phyloP scores from a whole-genome alignment of 345 rosid genomes.

The Combretum micranthum region DNA sequence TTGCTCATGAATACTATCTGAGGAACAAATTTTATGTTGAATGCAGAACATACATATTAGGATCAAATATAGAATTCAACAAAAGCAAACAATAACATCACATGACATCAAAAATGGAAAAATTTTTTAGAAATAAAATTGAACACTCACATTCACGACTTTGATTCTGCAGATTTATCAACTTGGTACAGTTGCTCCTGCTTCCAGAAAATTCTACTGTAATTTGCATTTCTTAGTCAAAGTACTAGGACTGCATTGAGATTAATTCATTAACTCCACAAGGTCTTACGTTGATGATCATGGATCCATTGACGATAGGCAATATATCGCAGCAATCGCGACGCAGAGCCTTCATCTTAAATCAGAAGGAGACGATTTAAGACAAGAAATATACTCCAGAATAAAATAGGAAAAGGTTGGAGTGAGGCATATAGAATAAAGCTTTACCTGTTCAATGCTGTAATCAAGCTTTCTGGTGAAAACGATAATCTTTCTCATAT shows the following conservation, averaged over 20 bases:
- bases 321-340: slow-evolving; percentile 63
- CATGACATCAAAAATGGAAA: neutral
- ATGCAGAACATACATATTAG: too few relatives aligned
- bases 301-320: slow-evolving; percentile 35
- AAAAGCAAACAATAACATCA: too few relatives aligned
- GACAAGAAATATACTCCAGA: neutral
- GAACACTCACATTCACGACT: neutral
- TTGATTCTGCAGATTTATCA: neutral
- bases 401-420: slow-evolving; percentile 3
- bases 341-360: slow-evolving; percentile 58
- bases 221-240: too few relatives aligned
- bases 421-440: slow-evolving; percentile 1
- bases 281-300: slow-evolving; percentile 46
- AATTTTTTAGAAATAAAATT: neutral
- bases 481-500: slow-evolving; percentile 37
- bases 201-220: slow-evolving; percentile 1
- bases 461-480: slow-evolving; percentile 41
- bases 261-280: slow-evolving; percentile 54
- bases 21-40: too few relatives aligned
- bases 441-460: slow-evolving; percentile 52
- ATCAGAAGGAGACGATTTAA: slow-evolving; percentile 2
- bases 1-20: too few relatives aligned
- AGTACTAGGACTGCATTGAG: slow-evolving; percentile 41
- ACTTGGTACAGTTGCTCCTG: neutral
- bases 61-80: too few relatives aligned